Base-by-base conservation (phyloP, 1,284 basidiomycete species). In the Rhodotorula sp. region DNA sequence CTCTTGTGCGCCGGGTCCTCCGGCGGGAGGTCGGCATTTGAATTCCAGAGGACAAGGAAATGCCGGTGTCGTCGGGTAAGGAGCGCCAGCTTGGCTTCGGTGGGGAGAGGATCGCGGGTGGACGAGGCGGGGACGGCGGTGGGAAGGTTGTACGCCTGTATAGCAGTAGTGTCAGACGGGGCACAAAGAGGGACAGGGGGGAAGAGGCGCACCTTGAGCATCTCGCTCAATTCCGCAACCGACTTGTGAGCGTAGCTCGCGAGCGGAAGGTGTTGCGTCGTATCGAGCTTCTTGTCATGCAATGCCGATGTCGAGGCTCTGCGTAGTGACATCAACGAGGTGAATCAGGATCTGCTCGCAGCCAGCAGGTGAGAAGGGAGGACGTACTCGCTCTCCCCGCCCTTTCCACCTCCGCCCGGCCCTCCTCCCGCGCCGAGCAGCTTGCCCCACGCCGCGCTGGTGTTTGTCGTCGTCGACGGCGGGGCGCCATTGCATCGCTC, bases 1-100 rank as follows among this genome's bases (percentile, higher is more conserved):
- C n/a, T 58, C 60, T 70, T 61, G 53, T 64, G 69, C 41, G 53
- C 50, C n/a, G 65, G 34, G 19, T 70, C 56, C 1, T 66, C 48
- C 10, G 46, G 7, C 1, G 50, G 46, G 8, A 74, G 41, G 55
- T 76, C 75, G 29, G 55, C 55, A 60, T 76, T 76, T 1, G 75
- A 56, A 64, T 76, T 76, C 70, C 70, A 75, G 3, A 72, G 15
- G n/a, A 57, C 64, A 12, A 67, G 54, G 61, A 61, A 76, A 1
- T 69, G 69, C 0, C 51, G 64, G 53, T 70, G 70, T 1, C 75
- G 70, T 7, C 61, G 62, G 9, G 32, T 51, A 32, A 64, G 51
- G 56, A 41, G 21, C 21, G 22, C 15, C 27, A 67, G 21, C 25
- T 70, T 69, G 15, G 48, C 32, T 4, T 69, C 69, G 50, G 25